Percentiles rank a stretch among this genome's conserved stretches.
These are phyloP conservation scores for Hirsutella minnesotensis DNA, from an alignment of 2,329 filamentous ascomycete species.

Conservation along the genomic window DNA sequence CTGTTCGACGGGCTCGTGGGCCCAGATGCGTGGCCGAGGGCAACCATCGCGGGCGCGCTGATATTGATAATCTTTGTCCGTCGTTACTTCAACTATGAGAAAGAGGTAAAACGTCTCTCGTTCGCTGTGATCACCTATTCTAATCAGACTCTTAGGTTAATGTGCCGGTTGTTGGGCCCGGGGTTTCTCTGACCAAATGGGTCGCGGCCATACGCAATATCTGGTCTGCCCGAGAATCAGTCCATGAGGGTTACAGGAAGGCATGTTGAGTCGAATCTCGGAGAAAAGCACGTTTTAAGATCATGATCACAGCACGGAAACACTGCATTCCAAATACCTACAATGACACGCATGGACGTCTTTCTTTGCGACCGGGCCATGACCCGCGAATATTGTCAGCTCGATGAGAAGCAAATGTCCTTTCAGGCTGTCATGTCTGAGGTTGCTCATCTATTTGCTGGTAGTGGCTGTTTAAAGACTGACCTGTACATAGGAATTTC, in stretches of 20 bases:
- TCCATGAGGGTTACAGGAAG: constrained; percentile 7
- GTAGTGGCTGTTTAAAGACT: not conserved
- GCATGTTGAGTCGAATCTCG: not conserved
- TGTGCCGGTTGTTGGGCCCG: constrained; percentile 5
- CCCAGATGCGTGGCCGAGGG: not conserved
- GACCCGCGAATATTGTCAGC: constrained; percentile 6
- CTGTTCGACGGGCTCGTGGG: not conserved
- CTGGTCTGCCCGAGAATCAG: constrained; percentile 4
- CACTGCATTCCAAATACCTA: constrained; percentile 7
- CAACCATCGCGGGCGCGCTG: not conserved
- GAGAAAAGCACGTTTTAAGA: not conserved
- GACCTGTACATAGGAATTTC: constrained; percentile 4
- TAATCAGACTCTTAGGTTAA: constrained; percentile 3
- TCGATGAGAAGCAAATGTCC: constrained; percentile 6
- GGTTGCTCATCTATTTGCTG: not conserved
- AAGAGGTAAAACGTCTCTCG: constrained; percentile 1
- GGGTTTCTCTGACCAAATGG: constrained; percentile 6
- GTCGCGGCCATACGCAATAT: constrained; percentile 6
- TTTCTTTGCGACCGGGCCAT: constrained; percentile 7
- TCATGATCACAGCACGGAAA: constrained; percentile 1
- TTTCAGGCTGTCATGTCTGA: constrained; percentile 6
- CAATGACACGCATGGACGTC: constrained; percentile 8
- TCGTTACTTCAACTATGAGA: constrained; percentile 3
- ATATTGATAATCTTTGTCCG: constrained; percentile 2
- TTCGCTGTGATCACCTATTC: not conserved